These are phyloP conservation scores for Schizosaccharomyces osmophilus DNA, from an alignment of 805 yeast genomes.

Conservation along the genomic window DNA sequence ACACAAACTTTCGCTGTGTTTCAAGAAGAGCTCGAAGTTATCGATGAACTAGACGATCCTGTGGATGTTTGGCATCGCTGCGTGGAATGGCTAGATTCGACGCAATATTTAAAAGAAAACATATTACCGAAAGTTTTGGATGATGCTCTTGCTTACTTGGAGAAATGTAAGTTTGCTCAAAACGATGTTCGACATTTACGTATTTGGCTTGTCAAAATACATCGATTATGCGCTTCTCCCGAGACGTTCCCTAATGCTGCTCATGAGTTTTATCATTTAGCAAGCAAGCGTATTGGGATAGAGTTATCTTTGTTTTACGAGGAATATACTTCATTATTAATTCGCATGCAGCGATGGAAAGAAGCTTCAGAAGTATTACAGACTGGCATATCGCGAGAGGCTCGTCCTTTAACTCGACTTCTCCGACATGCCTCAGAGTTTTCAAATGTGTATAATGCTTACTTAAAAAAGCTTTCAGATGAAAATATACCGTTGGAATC, in stretches of 20 bases:
- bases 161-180: conserved; percentile 28
- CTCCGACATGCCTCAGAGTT: conserved; percentile 22
- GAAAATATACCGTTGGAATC: neutral
- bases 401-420: conserved; percentile 38
- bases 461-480: neutral
- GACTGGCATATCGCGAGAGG: conserved; percentile 32
- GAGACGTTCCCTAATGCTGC: conserved; percentile 43
- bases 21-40: conserved; percentile 22
- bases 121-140: conserved; percentile 44
- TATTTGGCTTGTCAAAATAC: conserved; percentile 61
- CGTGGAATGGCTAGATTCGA: conserved; percentile 50
- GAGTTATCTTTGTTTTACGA: conserved; percentile 52
- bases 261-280: neutral
- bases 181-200: conserved; percentile 62
- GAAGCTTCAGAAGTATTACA: conserved; percentile 39
- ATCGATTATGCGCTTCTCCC: conserved; percentile 39
- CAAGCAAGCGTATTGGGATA: conserved; percentile 36
- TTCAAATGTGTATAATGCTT: neutral
- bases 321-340: conserved; percentile 44
- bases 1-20: neutral
- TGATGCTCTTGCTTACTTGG: conserved; percentile 42
- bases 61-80: conserved; percentile 51
- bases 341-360: conserved; percentile 19
- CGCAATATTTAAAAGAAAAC: conserved; percentile 35
- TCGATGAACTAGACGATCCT: conserved; percentile 62